Conservation (phyloP, 371 early-diverging fungal genomes). For the Polyrhizophydium stewartii region DNA sequence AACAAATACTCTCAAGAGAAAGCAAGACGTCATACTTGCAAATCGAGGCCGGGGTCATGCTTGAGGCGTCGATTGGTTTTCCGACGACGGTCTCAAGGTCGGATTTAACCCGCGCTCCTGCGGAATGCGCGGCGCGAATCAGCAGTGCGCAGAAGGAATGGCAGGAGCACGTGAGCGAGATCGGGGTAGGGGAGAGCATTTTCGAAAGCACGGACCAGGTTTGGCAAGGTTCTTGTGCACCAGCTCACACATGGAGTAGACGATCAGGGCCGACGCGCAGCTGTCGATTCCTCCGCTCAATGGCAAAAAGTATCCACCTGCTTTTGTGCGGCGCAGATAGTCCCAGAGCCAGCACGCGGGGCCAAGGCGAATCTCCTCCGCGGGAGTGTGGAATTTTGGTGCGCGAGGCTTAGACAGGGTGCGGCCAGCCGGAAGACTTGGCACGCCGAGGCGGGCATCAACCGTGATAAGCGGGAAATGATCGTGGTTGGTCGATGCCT, state of each 20-base stretch:
- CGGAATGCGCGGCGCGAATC: too few relatives aligned
- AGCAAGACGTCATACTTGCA: not conserved
- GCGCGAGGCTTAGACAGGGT: conserved; percentile 8
- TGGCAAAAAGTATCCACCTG: conserved; percentile 90
- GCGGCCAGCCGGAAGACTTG: conserved; percentile 8
- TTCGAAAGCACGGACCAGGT: not conserved
- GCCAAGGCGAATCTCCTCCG: conserved; percentile 83
- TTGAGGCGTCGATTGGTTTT: not conserved
- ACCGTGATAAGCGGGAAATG: not conserved
- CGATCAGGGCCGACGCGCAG: conserved; percentile 89
- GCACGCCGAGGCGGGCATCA: not conserved
- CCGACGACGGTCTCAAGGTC: not conserved
- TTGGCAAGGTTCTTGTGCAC: conserved; percentile 18
- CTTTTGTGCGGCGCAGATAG: conserved; percentile 87
- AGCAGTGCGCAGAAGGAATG: too few relatives aligned
- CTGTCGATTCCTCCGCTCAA: conserved; percentile 97
- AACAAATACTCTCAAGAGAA: not conserved
- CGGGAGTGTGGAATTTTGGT: conserved; percentile 24
- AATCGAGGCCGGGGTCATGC: not conserved
- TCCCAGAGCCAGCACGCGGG: conserved; percentile 99
- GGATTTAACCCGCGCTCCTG: too few relatives aligned
- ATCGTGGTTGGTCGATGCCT: conserved; percentile 52
- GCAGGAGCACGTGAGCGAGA: too few relatives aligned
- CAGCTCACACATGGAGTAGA: conserved; percentile 90
- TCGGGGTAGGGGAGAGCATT: too few relatives aligned